Evolutionary conservation across 495 filamentous ascomycete genomes (phyloP).

Genomic region (Umbilicaria muhlenbergii): DNA sequence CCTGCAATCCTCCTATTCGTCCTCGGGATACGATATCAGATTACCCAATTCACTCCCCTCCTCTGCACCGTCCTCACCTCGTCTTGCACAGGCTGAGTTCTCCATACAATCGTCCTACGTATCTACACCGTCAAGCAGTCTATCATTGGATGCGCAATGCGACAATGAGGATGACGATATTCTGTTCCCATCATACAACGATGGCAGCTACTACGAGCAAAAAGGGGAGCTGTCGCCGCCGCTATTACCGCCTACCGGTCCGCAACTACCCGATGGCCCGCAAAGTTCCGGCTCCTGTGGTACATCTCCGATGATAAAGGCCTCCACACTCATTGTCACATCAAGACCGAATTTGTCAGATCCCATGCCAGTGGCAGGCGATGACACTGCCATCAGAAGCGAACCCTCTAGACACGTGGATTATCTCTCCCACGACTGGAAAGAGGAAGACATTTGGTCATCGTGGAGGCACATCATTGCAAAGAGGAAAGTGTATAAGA

Average conservation of each 20-base stretch:
- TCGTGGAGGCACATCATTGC: conserved; percentile 89
- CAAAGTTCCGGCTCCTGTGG: conserved; percentile 7
- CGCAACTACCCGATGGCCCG: conserved; percentile 6
- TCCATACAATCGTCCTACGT: conserved; percentile 22
- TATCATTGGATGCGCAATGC: conserved; percentile 41
- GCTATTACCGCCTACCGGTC: background rate
- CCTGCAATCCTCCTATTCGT: conserved; percentile 16
- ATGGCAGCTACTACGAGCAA: conserved; percentile 17
- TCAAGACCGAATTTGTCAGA: conserved; percentile 16
- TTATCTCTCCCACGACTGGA: conserved; percentile 91
- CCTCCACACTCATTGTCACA: conserved; percentile 9
- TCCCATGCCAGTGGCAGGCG: conserved; percentile 39
- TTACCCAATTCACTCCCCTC: conserved; percentile 22
- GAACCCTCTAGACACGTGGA: conserved; percentile 88
- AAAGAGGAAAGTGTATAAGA: conserved; percentile 59
- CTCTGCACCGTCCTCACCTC: conserved; percentile 25
- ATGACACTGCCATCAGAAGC: conserved; percentile 63
- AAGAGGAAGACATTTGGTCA: conserved; percentile 93
- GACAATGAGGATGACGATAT: conserved; percentile 38
- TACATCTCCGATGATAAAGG: conserved; percentile 30
- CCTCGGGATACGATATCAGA: conserved; percentile 21
- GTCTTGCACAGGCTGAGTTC: conserved; percentile 13
- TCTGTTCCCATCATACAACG: conserved; percentile 41
- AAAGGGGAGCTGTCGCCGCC: background rate
- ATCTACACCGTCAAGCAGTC: conserved; percentile 46